Base-by-base conservation (phyloP, 768 basidiomycete genomes). In the Rubroboletus satanas region DNA sequence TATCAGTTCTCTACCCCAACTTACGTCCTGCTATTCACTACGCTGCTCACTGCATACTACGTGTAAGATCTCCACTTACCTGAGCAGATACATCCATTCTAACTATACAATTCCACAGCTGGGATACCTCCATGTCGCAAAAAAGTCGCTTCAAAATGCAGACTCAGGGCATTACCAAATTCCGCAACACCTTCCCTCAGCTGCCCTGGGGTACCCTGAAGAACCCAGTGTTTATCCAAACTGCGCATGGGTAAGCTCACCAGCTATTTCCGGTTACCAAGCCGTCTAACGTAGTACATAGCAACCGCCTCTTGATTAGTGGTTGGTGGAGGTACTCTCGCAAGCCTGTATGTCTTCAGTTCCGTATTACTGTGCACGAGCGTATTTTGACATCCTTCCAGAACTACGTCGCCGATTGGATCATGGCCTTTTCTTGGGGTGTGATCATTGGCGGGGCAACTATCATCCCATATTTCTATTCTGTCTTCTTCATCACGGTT, bases 61-160 rank as follows among this genome's bases (percentile, higher is more conserved):
- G 77, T 96, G 92, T 92, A 52, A 58, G 86, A 18, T 32, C 17
- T 45, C 12, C 23, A n/a, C 28, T 38, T 17, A 3, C 3, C 8
- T 1, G 31, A n/a, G 38, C 21, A 6, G 32, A 41, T 41, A 8
- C 9, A 9, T 6, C 48, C 5, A 36, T n/a, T 31, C 38, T 59
- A 29, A 68, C 44, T 2, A n/a, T 26, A 3, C 23, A 29, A 33
- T n/a, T 41, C 23, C 36, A 36, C 44, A 93, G 91, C 64, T 98
- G 90, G 81, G 97, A 99, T 63, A 88, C 90, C 17, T 79, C 93
- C 2, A 96, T 94, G 92, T 84, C 93, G 4, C 96, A 98, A 69
- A 98, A 99, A 76, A 94, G 91, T 60, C 85, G 85, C 58, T 98
- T 98, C 82, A 96, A 97, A 70, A 96, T 98, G 89, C 89, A 96